These are phyloP conservation scores for Xerophyta viscosa DNA, from an alignment of 106 monocot species.

Conservation along the genomic window DNA sequence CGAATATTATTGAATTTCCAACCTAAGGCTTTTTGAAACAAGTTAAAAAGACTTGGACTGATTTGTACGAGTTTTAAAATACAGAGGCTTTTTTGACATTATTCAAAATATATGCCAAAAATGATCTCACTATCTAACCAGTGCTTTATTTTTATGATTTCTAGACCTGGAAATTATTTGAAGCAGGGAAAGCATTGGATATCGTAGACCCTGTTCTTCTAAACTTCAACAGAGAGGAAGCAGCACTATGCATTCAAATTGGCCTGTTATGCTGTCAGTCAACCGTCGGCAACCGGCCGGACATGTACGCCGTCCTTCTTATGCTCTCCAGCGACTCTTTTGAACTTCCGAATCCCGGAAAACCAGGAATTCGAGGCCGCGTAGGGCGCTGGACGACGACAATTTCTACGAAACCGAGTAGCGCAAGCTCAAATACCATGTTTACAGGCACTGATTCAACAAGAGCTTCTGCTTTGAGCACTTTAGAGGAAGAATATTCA, in stretches of 20 bases:
- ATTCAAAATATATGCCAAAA: too few relatives aligned
- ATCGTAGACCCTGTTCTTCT: conserved; percentile 36
- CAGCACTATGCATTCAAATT: conserved; percentile 47
- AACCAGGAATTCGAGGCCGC: conserved; percentile 50
- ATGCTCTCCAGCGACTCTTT: conserved; percentile 60
- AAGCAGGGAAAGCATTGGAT: conserved; percentile 33
- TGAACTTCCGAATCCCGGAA: conserved; percentile 46
- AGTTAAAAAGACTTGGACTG: too few relatives aligned
- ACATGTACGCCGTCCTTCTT: conserved; percentile 48
- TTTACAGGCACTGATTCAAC: conserved; percentile 11
- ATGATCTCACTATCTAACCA: too few relatives aligned
- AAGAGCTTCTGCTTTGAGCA: conserved; percentile 10
- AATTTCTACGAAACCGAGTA: conserved; percentile 4
- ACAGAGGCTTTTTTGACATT: too few relatives aligned
- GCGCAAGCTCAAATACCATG: conserved; percentile 10
- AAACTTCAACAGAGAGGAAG: conserved; percentile 23
- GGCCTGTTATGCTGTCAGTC: conserved; percentile 65
- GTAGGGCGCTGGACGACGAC: conserved; percentile 12
- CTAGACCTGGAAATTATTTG: conserved; percentile 55
- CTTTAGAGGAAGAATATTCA: conserved; percentile 32
- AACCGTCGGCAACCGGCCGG: conserved; percentile 40
- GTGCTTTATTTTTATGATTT: neutral
- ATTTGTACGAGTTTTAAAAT: too few relatives aligned
- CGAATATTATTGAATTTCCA: too few relatives aligned
- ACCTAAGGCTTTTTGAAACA: too few relatives aligned